Evolutionary conservation across 2,329 filamentous ascomycete genomes (phyloP), one percentile per base, ranked within the genome.

Genomic region (Sporothrix luriei): DNA sequence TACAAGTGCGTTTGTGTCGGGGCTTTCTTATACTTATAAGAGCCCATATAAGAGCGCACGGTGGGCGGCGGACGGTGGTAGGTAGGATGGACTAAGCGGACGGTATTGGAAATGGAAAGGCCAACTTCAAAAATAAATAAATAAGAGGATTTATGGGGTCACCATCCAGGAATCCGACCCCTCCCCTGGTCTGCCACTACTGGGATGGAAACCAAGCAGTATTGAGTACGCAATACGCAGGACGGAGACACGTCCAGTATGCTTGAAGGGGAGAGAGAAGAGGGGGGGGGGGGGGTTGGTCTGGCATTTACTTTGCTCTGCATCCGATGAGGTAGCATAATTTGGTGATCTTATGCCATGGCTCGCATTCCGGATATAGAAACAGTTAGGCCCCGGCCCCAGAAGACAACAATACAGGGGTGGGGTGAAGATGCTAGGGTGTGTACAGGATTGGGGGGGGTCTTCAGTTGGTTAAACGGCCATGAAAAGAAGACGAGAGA

Each of bases 341-440:
- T 84, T 85, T 84, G 84, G 80, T 79, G 81, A 84, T 85, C 82
- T 85, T 85, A 86, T 85, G 83, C 82, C 81, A 83, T 83, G 80
- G 80, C 77, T 76, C 78, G 77, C 78, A 78, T 82, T 78, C 82
- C 80, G 79, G 80, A 83, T 84, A 83, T 84, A 83, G 82, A 83
- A 84, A 81, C 80, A 79, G 70, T 16, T 10, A 51, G 40, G 48
- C 70, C 52, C 68, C 33, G 61, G 38, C 43, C 61, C 46, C 40
- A 16, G 38, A 40, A 29, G 38, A 21, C 40, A 33, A 29, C 26
- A 26, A 68, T 49, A 57, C 64, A 72, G 69, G 66, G 67, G 69
- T 68, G 11, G 46, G 38, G 49, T 7, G n/a, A 14, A 43, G 19
- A 49, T 61, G 43, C 61, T 3, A 67, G 46, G 64, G 61, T 43